Evolutionary conservation across 768 basidiomycete species (phyloP), one percentile per base, ranked within the genome.

Genomic region (Exidia glandulosa): DNA sequence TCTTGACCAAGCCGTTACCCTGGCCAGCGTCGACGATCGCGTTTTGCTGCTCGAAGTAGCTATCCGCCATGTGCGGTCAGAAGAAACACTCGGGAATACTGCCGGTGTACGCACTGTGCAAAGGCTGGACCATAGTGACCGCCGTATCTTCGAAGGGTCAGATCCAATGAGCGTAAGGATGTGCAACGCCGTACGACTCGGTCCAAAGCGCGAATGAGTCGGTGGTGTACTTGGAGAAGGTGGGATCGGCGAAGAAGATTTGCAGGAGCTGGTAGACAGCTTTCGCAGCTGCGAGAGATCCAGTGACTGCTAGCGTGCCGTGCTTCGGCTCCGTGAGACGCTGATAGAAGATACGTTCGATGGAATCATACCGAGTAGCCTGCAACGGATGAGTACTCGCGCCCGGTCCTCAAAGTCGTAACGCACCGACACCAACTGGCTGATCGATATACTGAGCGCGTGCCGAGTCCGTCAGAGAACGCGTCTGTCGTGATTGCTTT

Each of bases 391-490:
- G 31, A 45, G 16, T 32, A 14, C 29, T 4, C 3, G 29, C 3
- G 32, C 52, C 19, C 2, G 48, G 32, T 61, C 1, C 30, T n/a
- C 2, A n/a, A n/a, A 14, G 32, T 3, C 4, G 2, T 16, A 25
- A 41, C 0, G 6, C 56, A 47, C 45, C 19, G 3, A 64, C 63
- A 29, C 50, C 50, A 25, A 54, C 74, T 2, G 84, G 84, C 65
- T 84, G 84, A 61, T 84, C 84, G 59, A 85, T 82, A 69, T 76
- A 84, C n/a, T 84, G n/a, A n/a, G n/a, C n/a, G 68, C 23, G 71
- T 72, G 58, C 1, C 14, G 13, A 29, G 13, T 34, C 30, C 33
- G 47, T 29, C 7, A 14, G 30, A 27, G 32, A 13, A 10, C 10
- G 45, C 48, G 25, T 50, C 41, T 33, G 50, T 57, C 16, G 16